A percentile compares a stretch with the other conserved stretches of the same genome.
Conservation (phyloP, 306 rosid genomes). For the Vicia villosa region DNA sequence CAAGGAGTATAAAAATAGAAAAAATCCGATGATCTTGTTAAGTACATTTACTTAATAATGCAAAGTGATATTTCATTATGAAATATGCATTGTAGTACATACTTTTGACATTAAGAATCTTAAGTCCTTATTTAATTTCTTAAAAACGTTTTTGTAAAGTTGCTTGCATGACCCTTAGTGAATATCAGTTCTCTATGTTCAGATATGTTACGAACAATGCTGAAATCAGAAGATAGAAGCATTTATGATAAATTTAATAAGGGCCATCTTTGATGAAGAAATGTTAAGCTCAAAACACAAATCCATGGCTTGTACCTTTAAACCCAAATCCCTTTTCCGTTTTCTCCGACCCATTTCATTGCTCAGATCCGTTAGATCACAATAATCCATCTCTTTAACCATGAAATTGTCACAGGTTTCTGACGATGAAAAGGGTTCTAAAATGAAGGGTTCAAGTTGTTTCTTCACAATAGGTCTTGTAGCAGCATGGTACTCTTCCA, state of each 20-base stretch:
- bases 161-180: slow-evolving; percentile 35
- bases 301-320: slow-evolving; percentile 64
- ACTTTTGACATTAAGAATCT: neutral
- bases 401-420: slow-evolving; percentile 46
- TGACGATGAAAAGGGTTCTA: slow-evolving; percentile 31
- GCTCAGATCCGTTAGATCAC: slow-evolving; percentile 44
- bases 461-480: slow-evolving; percentile 91
- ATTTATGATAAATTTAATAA: slow-evolving; percentile 77
- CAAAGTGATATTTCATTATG: slow-evolving; percentile 8
- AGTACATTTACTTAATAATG: slow-evolving; percentile 31
- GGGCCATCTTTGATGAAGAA: slow-evolving; percentile 86
- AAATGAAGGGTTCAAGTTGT: slow-evolving; percentile 75
- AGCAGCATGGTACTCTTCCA: slow-evolving; percentile 89
- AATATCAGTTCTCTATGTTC: slow-evolving; percentile 38
- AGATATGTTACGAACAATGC: slow-evolving; percentile 87
- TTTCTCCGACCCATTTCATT: slow-evolving; percentile 29
- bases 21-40: slow-evolving; percentile 24
- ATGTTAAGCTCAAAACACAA: slow-evolving; percentile 64
- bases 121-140: slow-evolving; percentile 6
- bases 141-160: neutral
- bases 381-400: neutral
- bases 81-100: slow-evolving; percentile 10
- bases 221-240: slow-evolving; percentile 80
- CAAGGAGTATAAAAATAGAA: slow-evolving; percentile 21
- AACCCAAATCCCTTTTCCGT: slow-evolving; percentile 12